These are phyloP conservation scores for Luffa aegyptiaca DNA, from an alignment of 306 rosid species.

Conservation along the genomic window DNA sequence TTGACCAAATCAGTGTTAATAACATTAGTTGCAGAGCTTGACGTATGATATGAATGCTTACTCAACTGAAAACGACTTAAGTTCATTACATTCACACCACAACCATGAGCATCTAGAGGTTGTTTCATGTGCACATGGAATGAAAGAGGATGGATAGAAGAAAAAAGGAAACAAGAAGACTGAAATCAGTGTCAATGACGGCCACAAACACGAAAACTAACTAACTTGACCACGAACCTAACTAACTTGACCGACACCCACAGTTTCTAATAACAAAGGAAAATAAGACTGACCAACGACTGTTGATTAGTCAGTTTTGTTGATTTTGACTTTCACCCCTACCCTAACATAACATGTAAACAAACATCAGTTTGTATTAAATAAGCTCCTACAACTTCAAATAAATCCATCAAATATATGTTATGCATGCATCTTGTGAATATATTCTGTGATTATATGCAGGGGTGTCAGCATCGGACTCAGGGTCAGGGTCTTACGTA, in stretches of 20 bases:
- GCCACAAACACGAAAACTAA: background rate
- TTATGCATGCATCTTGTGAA: background rate
- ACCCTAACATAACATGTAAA: background rate
- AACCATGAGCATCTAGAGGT: background rate
- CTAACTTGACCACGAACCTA: background rate
- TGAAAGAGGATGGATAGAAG: background rate
- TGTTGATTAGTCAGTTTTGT: background rate
- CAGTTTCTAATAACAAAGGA: background rate
- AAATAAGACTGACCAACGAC: background rate
- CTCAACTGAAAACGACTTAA: background rate
- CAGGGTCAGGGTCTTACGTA: conserved; percentile 38
- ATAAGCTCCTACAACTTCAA: background rate
- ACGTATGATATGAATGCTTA: background rate
- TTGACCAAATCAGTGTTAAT: background rate
- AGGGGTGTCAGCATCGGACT: conserved; percentile 16
- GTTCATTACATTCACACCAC: background rate
- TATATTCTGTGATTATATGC: background rate
- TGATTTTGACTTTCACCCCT: background rate
- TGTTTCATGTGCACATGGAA: background rate
- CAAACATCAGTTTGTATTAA: background rate
- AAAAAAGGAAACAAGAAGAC: background rate
- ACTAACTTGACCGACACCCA: background rate
- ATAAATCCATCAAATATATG: background rate
- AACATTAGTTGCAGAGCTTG: background rate
- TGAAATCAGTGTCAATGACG: background rate